Conservation (phyloP, 768 basidiomycete genomes). For the Tylopilus intermedius region DNA sequence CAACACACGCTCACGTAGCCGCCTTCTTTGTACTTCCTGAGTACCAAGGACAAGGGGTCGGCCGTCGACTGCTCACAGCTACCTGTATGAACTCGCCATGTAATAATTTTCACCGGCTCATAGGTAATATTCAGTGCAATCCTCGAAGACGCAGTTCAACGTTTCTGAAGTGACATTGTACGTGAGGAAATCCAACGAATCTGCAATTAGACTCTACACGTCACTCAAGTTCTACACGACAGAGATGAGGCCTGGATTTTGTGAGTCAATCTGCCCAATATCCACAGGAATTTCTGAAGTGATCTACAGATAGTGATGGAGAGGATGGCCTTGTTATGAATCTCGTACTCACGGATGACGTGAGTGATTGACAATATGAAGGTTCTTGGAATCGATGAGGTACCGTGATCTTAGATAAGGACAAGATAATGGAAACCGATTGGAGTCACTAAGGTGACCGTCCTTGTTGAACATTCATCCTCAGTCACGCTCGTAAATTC, state of each 20-base stretch:
- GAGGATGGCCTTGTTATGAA: neutral
- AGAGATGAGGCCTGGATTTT: neutral
- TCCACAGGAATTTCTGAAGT: neutral
- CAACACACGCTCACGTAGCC: constrained; percentile 6
- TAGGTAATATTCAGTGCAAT: neutral
- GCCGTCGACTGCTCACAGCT: neutral
- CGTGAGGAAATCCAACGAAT: neutral
- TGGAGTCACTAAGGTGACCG: neutral
- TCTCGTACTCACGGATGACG: neutral
- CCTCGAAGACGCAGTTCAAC: neutral
- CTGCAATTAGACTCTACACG: neutral
- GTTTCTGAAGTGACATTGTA: neutral
- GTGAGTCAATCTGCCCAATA: neutral
- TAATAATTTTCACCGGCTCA: neutral
- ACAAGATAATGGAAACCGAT: neutral
- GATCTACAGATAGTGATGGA: neutral
- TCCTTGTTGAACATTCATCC: neutral
- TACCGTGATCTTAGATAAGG: neutral
- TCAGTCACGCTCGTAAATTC: neutral
- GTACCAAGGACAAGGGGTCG: constrained; percentile 7
- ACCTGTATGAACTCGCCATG: constrained; percentile 1
- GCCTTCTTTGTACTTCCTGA: constrained; percentile 3
- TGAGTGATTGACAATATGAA: neutral
- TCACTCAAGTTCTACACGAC: neutral
- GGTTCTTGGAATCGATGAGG: neutral